phyloP scores from a whole-genome alignment of 805 yeast genomes.

The Candida verbasci region DNA sequence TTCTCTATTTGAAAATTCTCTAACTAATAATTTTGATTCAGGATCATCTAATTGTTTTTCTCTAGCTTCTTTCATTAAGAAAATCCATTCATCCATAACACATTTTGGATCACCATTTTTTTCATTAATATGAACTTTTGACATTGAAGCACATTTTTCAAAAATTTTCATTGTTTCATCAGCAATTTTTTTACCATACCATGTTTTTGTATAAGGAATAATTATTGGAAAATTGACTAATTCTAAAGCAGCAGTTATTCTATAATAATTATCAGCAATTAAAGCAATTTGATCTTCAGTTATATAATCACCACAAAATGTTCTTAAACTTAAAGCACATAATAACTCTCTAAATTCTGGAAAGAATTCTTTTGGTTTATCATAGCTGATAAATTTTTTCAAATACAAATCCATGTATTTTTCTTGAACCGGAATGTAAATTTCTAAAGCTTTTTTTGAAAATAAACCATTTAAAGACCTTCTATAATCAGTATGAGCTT shows the following conservation, averaged over 20 bases:
- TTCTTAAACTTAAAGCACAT: slow-evolving; percentile 89
- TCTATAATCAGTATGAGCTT: slow-evolving; percentile 91
- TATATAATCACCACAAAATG: slow-evolving; percentile 95
- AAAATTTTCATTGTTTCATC: slow-evolving; percentile 92
- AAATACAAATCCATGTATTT: slow-evolving; percentile 78
- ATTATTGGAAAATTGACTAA: slow-evolving; percentile 97
- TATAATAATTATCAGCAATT: slow-evolving; percentile 88
- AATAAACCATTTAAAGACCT: slow-evolving; percentile 85
- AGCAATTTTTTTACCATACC: slow-evolving; percentile 95
- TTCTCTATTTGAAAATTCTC: slow-evolving; percentile 86
- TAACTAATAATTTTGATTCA: slow-evolving; percentile 56
- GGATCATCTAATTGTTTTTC: slow-evolving; percentile 46
- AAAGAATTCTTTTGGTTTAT: slow-evolving; percentile 75
- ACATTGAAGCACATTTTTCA: slow-evolving; percentile 81
- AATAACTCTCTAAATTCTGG: slow-evolving; percentile 91
- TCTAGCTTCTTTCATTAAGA: slow-evolving; percentile 72
- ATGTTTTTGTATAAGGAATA: slow-evolving; percentile 91
- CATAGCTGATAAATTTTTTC: slow-evolving; percentile 56
- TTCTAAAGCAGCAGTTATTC: slow-evolving; percentile 93
- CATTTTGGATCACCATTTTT: slow-evolving; percentile 77
- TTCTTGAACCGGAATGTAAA: slow-evolving; percentile 83
- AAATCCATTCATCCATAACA: slow-evolving; percentile 95
- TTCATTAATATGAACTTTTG: slow-evolving; percentile 70
- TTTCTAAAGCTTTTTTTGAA: slow-evolving; percentile 75
- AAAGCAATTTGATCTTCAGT: slow-evolving; percentile 84